A percentile compares a stretch with the other conserved stretches of the same genome.
Conservation (phyloP, 345 rosid genomes). For the Aquilaria sinensis region DNA sequence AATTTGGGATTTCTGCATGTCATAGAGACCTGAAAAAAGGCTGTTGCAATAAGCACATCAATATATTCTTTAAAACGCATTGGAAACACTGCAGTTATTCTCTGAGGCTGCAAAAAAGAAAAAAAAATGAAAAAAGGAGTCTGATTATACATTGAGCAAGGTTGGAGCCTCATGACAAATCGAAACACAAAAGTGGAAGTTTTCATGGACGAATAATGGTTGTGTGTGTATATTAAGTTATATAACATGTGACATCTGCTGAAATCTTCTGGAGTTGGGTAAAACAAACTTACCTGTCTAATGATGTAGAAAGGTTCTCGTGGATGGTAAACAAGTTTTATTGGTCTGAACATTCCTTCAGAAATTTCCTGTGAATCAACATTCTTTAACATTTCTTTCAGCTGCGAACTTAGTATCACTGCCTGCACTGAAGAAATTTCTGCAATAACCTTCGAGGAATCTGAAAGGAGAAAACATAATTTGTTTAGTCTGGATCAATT, state of each 20-base stretch:
- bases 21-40: slow-evolving; percentile 70
- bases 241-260: not conserved
- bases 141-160: not conserved
- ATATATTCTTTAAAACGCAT: slow-evolving; percentile 79
- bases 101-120: slow-evolving; percentile 34
- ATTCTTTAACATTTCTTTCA: slow-evolving; percentile 62
- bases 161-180: slow-evolving; percentile 1
- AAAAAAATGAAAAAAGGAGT: not conserved
- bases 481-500: not conserved
- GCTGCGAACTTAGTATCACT: slow-evolving; percentile 54
- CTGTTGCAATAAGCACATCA: slow-evolving; percentile 72
- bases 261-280: not conserved
- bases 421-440: slow-evolving; percentile 70
- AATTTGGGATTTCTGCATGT: not conserved
- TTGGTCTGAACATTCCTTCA: slow-evolving; percentile 40
- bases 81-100: slow-evolving; percentile 70
- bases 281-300: slow-evolving; percentile 46
- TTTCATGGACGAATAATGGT: not conserved
- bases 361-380: slow-evolving; percentile 35
- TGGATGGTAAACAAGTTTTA: slow-evolving; percentile 65
- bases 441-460: slow-evolving; percentile 46
- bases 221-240: not conserved
- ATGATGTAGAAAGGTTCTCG: slow-evolving; percentile 73
- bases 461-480: slow-evolving; percentile 34
- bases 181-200: not conserved